Conservation (phyloP, 1,139 yeast genomes). For the Pichia cactophila region DNA sequence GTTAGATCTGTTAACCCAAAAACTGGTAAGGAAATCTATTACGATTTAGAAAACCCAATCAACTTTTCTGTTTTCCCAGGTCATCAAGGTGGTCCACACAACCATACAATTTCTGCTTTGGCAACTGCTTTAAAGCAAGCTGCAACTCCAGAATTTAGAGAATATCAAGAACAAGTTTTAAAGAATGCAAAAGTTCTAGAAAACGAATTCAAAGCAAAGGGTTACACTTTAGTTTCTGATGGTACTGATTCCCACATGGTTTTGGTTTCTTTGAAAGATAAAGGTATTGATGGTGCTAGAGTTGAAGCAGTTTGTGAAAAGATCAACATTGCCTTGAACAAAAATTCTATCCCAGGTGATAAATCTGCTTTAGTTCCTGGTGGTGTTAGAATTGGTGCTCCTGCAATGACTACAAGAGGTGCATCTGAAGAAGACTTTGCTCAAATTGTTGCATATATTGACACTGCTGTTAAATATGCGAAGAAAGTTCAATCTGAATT, state of each 20-base stretch:
- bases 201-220: constrained; percentile 56
- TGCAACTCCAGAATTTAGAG: constrained; percentile 81
- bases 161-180: constrained; percentile 82
- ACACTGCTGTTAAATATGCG: constrained; percentile 75
- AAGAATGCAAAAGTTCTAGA: constrained; percentile 86
- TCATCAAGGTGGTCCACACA: constrained; percentile 99
- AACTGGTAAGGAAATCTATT: constrained; percentile 82
- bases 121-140: constrained; percentile 97
- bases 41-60: constrained; percentile 90
- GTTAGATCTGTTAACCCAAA: constrained; percentile 81
- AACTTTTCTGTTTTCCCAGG: constrained; percentile 99
- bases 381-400: constrained; percentile 97
- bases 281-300: constrained; percentile 95
- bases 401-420: constrained; percentile 98
- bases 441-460: constrained; percentile 76
- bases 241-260: constrained; percentile 99
- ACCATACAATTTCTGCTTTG: constrained; percentile 95
- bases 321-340: constrained; percentile 92
- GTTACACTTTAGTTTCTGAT: constrained; percentile 78
- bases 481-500: constrained; percentile 63
- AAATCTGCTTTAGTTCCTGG: constrained; percentile 97
- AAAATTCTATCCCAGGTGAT: constrained; percentile 97
- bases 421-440: constrained; percentile 80
- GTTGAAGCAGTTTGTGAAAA: constrained; percentile 92
- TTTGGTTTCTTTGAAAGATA: constrained; percentile 79